Evolutionary conservation across 2,329 filamentous ascomycete genomes (phyloP).

Genomic region (Apiospora rasikravindrae): DNA sequence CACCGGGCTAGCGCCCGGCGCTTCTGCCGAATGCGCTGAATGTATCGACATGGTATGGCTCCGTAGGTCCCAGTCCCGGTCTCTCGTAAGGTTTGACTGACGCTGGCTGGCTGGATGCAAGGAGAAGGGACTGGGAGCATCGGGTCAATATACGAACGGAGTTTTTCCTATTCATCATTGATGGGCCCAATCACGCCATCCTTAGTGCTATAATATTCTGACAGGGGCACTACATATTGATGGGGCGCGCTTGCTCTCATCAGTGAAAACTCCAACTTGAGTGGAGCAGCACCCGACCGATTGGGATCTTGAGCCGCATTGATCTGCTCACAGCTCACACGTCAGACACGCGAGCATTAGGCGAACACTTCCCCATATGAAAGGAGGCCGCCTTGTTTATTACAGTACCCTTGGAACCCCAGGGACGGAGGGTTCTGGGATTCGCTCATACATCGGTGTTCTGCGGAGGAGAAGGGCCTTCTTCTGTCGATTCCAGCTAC

Average conservation of each 20-base stretch:
- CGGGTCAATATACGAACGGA: slow-evolving; percentile 17
- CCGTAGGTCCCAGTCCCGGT: slow-evolving; percentile 9
- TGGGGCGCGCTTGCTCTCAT: slow-evolving; percentile 12
- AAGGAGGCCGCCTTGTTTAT: not conserved
- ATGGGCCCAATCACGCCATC: slow-evolving; percentile 20
- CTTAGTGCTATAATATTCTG: slow-evolving; percentile 14
- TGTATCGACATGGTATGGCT: slow-evolving; percentile 11
- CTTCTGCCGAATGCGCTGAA: not conserved
- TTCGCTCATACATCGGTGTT: not conserved
- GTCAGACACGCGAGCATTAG: not conserved
- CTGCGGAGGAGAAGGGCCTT: not conserved
- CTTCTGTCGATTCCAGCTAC: too few species aligned
- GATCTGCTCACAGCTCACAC: not conserved
- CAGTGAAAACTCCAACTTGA: slow-evolving; percentile 1
- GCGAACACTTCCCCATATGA: not conserved
- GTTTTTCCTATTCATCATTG: slow-evolving; percentile 20
- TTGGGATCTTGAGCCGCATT: slow-evolving; percentile 8
- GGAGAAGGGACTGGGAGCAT: slow-evolving; percentile 12
- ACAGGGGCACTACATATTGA: slow-evolving; percentile 3
- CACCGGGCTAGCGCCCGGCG: slow-evolving; percentile 22
- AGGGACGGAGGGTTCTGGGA: not conserved
- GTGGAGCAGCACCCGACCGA: slow-evolving; percentile 7
- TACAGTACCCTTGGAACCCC: not conserved
- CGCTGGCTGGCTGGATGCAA: slow-evolving; percentile 6
- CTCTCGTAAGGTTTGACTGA: not conserved